phyloP scores from a whole-genome alignment of 495 filamentous ascomycete genomes.

The Neurospora sublineolata region DNA sequence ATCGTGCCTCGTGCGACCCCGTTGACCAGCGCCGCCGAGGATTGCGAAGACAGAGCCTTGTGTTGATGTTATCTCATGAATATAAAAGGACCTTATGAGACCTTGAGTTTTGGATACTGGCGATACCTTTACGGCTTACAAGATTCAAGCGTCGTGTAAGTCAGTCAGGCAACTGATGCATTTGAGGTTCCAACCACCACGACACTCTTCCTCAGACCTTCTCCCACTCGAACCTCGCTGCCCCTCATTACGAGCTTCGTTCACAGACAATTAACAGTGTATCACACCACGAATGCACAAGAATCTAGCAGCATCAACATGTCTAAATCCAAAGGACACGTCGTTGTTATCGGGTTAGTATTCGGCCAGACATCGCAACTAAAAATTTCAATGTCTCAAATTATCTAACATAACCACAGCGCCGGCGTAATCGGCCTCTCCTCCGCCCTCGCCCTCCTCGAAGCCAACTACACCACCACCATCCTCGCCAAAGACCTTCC shows the following conservation, averaged over 20 bases:
- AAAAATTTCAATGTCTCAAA: background rate
- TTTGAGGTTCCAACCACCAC: background rate
- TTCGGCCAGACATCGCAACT: background rate
- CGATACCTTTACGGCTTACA: background rate
- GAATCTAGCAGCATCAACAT: background rate
- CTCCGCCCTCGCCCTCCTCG: slow-evolving; percentile 39
- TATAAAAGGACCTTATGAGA: background rate
- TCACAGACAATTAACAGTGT: background rate
- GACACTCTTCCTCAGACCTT: background rate
- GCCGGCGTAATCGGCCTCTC: slow-evolving; percentile 50
- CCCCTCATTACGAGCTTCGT: background rate
- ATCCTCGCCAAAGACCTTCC: slow-evolving; percentile 49
- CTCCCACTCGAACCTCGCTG: background rate
- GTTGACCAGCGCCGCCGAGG: background rate
- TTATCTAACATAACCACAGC: slow-evolving; percentile 20
- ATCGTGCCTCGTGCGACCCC: background rate
- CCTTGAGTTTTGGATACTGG: background rate
- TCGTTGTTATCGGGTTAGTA: slow-evolving; percentile 6
- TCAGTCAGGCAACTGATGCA: background rate
- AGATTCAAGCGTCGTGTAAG: background rate
- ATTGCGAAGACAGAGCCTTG: background rate
- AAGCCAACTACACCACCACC: slow-evolving; percentile 34
- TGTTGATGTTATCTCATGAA: too few relatives aligned
- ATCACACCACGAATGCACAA: background rate
- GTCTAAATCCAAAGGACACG: background rate